Conservation (phyloP, 805 yeast genomes). For the Ogataea sp. region DNA sequence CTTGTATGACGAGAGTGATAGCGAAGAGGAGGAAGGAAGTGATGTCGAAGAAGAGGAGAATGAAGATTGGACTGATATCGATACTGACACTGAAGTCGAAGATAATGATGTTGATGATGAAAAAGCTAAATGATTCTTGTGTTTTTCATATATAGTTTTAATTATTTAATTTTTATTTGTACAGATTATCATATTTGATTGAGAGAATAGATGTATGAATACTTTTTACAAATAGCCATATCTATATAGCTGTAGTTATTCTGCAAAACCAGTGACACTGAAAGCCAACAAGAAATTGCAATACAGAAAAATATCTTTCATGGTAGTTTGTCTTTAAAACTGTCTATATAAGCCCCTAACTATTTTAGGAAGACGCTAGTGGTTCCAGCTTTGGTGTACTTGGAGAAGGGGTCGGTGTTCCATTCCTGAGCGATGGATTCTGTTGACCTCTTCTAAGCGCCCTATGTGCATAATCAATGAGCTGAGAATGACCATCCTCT, state of each 20-base stretch:
- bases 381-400: not conserved
- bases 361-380: not conserved
- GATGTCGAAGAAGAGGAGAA: conserved; percentile 12
- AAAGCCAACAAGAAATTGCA: too few species aligned
- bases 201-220: too few species aligned
- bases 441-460: conserved; percentile 26
- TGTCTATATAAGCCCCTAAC: too few species aligned
- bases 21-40: conserved; percentile 14
- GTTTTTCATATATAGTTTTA: not conserved
- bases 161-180: too few species aligned
- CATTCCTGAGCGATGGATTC: too few species aligned
- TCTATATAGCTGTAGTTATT: too few species aligned
- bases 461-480: conserved; percentile 85
- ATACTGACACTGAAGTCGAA: conserved; percentile 60
- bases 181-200: too few species aligned
- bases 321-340: too few species aligned
- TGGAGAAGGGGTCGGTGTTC: too few species aligned
- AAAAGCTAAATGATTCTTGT: not conserved
- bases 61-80: conserved; percentile 40
- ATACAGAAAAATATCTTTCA: too few species aligned
- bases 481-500: conserved; percentile 76
- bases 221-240: too few species aligned
- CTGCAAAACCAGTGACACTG: too few species aligned
- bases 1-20: conserved; percentile 19
- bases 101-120: conserved; percentile 20